Percentiles rank a stretch among this genome's conserved stretches.
Evolutionary conservation across 768 basidiomycete genomes (phyloP).

Genomic region (Suillus weaverae): DNA sequence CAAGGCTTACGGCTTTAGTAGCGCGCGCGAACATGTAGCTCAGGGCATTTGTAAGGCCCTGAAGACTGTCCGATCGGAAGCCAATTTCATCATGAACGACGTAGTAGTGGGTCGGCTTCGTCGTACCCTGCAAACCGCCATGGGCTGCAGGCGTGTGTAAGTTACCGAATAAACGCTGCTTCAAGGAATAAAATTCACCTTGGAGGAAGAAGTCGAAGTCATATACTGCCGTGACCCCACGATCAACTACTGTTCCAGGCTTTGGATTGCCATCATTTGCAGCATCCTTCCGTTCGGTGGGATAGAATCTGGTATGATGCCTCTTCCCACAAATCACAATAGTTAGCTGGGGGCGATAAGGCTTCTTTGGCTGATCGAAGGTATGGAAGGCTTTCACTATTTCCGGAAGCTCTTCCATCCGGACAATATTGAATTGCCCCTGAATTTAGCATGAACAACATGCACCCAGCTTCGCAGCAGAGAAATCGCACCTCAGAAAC

Average conservation of each 20-base stretch:
- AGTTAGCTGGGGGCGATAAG: constrained; percentile 48
- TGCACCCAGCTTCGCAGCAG: not conserved
- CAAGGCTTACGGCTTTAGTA: constrained; percentile 45
- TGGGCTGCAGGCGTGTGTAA: constrained; percentile 29
- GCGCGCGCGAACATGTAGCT: constrained; percentile 60
- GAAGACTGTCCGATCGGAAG: constrained; percentile 49
- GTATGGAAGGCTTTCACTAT: constrained; percentile 43
- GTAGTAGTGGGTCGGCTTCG: constrained; percentile 56
- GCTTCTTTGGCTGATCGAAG: constrained; percentile 35
- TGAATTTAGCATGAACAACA: constrained; percentile 22
- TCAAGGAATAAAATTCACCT: constrained; percentile 27
- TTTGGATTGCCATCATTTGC: constrained; percentile 50
- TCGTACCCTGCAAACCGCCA: constrained; percentile 48
- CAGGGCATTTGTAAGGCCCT: constrained; percentile 54
- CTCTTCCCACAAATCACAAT: constrained; percentile 60
- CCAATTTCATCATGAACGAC: constrained; percentile 54
- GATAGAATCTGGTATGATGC: constrained; percentile 59
- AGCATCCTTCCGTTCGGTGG: constrained; percentile 42
- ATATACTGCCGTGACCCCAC: constrained; percentile 54
- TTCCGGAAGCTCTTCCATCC: constrained; percentile 42
- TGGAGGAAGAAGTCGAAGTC: constrained; percentile 58
- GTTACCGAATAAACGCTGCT: constrained; percentile 4
- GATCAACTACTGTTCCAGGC: constrained; percentile 56
- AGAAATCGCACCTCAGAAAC: constrained; percentile 64
- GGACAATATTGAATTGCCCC: constrained; percentile 51